These are phyloP conservation scores for Sporothrix luriei DNA, from an alignment of 2,329 filamentous ascomycete species.

Conservation along the genomic window DNA sequence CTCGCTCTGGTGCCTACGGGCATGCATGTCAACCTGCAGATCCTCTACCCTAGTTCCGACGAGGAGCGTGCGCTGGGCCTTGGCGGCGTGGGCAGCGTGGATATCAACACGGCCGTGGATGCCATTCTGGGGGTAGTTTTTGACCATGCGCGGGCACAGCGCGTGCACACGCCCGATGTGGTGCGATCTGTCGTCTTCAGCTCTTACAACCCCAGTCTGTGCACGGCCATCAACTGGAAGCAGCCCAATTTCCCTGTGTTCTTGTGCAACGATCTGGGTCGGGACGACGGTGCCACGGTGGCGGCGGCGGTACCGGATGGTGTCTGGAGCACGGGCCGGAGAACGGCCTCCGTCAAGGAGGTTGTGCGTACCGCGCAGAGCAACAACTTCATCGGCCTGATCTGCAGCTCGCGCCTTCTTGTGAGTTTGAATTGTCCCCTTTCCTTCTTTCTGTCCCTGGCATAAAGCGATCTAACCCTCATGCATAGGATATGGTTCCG, in stretches of 20 bases:
- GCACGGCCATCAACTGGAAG: slow-evolving; percentile 97
- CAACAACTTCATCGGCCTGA: slow-evolving; percentile 97
- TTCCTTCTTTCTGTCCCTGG: slow-evolving; percentile 12
- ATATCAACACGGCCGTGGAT: slow-evolving; percentile 87
- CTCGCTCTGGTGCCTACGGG: slow-evolving; percentile 72
- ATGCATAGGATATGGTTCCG: slow-evolving; percentile 79
- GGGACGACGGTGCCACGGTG: slow-evolving; percentile 50
- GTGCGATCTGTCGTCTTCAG: slow-evolving; percentile 91
- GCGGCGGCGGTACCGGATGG: slow-evolving; percentile 44
- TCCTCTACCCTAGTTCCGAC: slow-evolving; percentile 77
- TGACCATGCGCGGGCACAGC: slow-evolving; percentile 75
- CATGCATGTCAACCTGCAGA: slow-evolving; percentile 88
- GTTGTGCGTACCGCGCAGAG: slow-evolving; percentile 88
- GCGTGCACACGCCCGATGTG: slow-evolving; percentile 67
- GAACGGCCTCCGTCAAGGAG: slow-evolving; percentile 88
- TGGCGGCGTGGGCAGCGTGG: slow-evolving; percentile 64
- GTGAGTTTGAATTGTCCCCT: slow-evolving; percentile 55
- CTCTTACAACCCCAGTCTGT: slow-evolving; percentile 86
- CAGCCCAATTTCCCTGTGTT: slow-evolving; percentile 98
- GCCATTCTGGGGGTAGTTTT: slow-evolving; percentile 83
- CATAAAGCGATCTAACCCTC: slow-evolving; percentile 20
- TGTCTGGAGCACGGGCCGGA: slow-evolving; percentile 63
- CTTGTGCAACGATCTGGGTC: slow-evolving; percentile 87
- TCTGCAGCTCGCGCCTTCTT: slow-evolving; percentile 83
- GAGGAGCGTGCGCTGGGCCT: slow-evolving; percentile 73